Evolutionary conservation across 139 green algal species (phyloP), one percentile per base, ranked within the genome.

Genomic region (Chlorella sp.): DNA sequence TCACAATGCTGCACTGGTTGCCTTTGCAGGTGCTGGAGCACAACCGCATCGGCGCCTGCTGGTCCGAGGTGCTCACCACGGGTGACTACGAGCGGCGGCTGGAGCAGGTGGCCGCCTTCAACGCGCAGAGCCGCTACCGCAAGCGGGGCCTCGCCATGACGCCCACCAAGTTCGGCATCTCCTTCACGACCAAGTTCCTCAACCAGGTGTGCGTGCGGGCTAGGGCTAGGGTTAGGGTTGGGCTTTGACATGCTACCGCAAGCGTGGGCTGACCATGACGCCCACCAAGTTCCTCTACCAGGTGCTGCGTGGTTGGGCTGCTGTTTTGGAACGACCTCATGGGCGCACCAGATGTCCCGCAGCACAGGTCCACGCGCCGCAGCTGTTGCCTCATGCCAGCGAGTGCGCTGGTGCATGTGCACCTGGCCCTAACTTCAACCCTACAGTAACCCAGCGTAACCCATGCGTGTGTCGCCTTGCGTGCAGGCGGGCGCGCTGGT

Each of bases 161-260:
- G 0, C 93, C 95, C 74, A 98, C 94, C 74, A 98, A 97, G 85
- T 99, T 98, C 82, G 95, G 94, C 75, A 97, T 98, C 77, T 86
- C 84, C n/a, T 98, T 98, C 83, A 93, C 88, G 34, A 83, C 83
- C 71, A 84, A 91, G 72, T 93, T 94, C 61, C 74, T 96, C 61
- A 97, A 97, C 80, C 90, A 95, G 80, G 84, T 80, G 36, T 24
- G 17, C 17, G 42, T 55, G 42, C n/a, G n/a, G n/a, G n/a, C n/a
- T n/a, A n/a, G n/a, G n/a, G n/a, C n/a, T n/a, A n/a, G n/a, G n/a
- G n/a, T n/a, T n/a, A n/a, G n/a, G n/a, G n/a, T n/a, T n/a, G n/a
- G n/a, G n/a, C n/a, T n/a, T n/a, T n/a, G n/a, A n/a, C n/a, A n/a
- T n/a, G 82, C 59, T 88, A 75, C 71, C 81, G 88, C 71, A 99